Evolutionary conservation across 768 basidiomycete genomes (phyloP).

Genomic region (Leccinum subtestaceum): DNA sequence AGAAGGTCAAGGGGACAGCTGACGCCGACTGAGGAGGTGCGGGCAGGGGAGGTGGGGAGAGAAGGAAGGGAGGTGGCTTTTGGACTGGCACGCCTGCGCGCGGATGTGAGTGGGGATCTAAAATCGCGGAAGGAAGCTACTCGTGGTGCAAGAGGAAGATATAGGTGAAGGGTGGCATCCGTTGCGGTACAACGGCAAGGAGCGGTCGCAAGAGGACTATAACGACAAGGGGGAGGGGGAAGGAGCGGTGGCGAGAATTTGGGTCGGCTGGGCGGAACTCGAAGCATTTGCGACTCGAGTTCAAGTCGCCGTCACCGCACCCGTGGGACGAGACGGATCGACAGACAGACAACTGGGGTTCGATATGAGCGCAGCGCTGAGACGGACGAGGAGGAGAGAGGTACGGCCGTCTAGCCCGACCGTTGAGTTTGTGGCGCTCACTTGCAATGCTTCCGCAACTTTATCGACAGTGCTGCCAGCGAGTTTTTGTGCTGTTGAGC

Average conservation of each 20-base stretch:
- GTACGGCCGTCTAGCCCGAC: slow-evolving; percentile 87
- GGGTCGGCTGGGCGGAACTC: slow-evolving; percentile 25
- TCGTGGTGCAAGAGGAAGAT: slow-evolving; percentile 24
- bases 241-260: slow-evolving; percentile 25
- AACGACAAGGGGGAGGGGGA: slow-evolving; percentile 12
- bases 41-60: neutral
- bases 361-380: slow-evolving; percentile 65
- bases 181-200: slow-evolving; percentile 13
- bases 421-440: slow-evolving; percentile 74
- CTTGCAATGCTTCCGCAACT: slow-evolving; percentile 75
- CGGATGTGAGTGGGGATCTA: neutral
- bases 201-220: slow-evolving; percentile 6
- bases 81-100: slow-evolving; percentile 29
- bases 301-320: slow-evolving; percentile 54
- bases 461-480: slow-evolving; percentile 56
- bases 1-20: neutral
- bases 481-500: slow-evolving; percentile 62
- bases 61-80: slow-evolving; percentile 8
- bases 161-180: slow-evolving; percentile 30
- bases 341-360: slow-evolving; percentile 47
- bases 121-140: slow-evolving; percentile 19
- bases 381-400: slow-evolving; percentile 60
- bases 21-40: neutral
- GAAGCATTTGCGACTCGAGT: slow-evolving; percentile 49
- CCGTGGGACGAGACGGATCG: slow-evolving; percentile 65